Conservation (phyloP, 2,329 filamentous ascomycete species). For the Pseudopithomyces maydicus region DNA sequence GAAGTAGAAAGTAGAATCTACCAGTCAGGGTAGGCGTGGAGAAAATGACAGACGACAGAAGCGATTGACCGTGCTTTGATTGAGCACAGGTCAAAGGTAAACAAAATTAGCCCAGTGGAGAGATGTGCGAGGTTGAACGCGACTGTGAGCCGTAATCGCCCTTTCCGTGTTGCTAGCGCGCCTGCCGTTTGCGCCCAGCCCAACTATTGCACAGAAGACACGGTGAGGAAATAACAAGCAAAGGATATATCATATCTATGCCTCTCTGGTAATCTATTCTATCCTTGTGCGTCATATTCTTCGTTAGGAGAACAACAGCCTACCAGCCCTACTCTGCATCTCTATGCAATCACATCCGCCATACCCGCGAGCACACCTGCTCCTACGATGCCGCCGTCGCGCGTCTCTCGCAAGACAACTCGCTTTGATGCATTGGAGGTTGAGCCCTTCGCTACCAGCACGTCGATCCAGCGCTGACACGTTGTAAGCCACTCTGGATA, state of each 20-base stretch:
- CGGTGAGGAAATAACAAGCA: not conserved
- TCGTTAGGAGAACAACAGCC: not conserved
- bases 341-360: conserved; percentile 33
- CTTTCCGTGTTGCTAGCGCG: not conserved
- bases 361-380: conserved; percentile 60
- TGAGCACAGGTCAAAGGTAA: not conserved
- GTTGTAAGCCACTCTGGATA: conserved; percentile 75
- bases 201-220: not conserved
- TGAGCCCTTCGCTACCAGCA: conserved; percentile 53
- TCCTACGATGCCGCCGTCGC: conserved; percentile 61
- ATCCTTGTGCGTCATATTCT: not conserved
- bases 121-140: not conserved
- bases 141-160: not conserved
- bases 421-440: conserved; percentile 46
- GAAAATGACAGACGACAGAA: not conserved
- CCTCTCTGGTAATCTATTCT: not conserved
- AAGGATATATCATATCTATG: not conserved
- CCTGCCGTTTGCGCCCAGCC: conserved; percentile 1
- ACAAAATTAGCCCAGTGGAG: not conserved
- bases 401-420: conserved; percentile 58
- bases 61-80: not conserved
- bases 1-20: not conserved
- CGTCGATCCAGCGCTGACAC: conserved; percentile 71
- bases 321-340: not conserved
- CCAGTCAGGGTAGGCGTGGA: not conserved